These are phyloP conservation scores for Calonectria hongkongensis DNA, from an alignment of 2,329 filamentous ascomycete genomes.

Conservation along the genomic window DNA sequence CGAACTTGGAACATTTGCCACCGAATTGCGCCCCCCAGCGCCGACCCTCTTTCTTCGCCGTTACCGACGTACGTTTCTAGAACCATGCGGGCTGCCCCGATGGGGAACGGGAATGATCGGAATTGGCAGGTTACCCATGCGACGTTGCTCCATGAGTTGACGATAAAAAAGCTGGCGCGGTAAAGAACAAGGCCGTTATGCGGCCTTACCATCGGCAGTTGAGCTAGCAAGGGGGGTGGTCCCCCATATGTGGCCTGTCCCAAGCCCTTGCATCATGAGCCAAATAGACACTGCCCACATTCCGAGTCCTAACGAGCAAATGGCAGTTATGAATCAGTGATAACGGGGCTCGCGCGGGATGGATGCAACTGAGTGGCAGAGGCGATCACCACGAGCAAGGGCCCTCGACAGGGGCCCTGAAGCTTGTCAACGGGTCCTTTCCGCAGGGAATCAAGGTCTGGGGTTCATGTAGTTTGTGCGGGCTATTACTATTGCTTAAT, in stretches of 20 bases:
- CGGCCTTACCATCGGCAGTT: slow-evolving; percentile 24
- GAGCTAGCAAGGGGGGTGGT: slow-evolving; percentile 15
- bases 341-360: slow-evolving; percentile 1
- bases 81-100: slow-evolving; percentile 22
- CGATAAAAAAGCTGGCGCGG: slow-evolving; percentile 4
- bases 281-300: slow-evolving; percentile 13
- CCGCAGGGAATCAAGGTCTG: slow-evolving; percentile 15
- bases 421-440: slow-evolving; percentile 20
- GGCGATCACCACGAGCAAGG: slow-evolving; percentile 16
- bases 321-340: slow-evolving; percentile 10
- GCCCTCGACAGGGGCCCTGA: slow-evolving; percentile 4
- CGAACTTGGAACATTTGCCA: slow-evolving; percentile 9
- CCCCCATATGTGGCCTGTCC: slow-evolving; percentile 12
- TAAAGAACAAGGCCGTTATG: background rate
- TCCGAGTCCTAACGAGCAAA: background rate
- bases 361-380: slow-evolving; percentile 13
- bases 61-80: slow-evolving; percentile 27
- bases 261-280: slow-evolving; percentile 6
- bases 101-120: slow-evolving; percentile 20
- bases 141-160: slow-evolving; percentile 13
- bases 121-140: slow-evolving; percentile 22
- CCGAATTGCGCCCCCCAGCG: background rate
- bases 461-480: slow-evolving; percentile 10
- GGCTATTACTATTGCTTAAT: slow-evolving; percentile 24
- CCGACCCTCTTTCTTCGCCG: slow-evolving; percentile 6